Percentiles rank a stretch among this genome's conserved stretches.
Conservation (phyloP, 2,329 filamentous ascomycete species). For the Hortaea sp. region DNA sequence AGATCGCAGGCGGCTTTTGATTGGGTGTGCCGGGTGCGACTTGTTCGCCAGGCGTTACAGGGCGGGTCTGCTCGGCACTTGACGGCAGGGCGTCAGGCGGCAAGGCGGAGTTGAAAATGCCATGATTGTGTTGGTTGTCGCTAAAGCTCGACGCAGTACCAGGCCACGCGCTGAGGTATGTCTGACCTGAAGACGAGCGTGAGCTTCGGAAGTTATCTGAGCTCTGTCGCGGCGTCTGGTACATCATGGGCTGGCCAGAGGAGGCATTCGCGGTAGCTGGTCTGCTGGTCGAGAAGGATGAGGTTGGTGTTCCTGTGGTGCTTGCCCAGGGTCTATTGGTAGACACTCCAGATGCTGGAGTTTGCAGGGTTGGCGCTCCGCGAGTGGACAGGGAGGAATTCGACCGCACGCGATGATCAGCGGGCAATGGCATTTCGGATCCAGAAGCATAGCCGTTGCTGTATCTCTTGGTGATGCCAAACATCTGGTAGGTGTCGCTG, state of each 20-base stretch:
- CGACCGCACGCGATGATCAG: conserved; percentile 40
- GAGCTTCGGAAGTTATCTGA: conserved; percentile 12
- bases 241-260: conserved; percentile 3
- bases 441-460: conserved; percentile 52
- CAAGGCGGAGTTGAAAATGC: conserved; percentile 24
- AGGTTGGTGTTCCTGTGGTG: conserved; percentile 39
- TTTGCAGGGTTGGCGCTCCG: conserved; percentile 18
- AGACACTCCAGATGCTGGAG: conserved; percentile 35
- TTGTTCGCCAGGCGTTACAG: conserved; percentile 4
- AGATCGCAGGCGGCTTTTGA: conserved; percentile 50
- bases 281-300: conserved; percentile 27
- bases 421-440: conserved; percentile 5
- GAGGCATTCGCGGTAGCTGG: conserved; percentile 25
- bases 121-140: conserved; percentile 14
- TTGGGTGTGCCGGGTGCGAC: conserved; percentile 12
- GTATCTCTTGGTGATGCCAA: conserved; percentile 39
- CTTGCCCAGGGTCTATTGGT: conserved; percentile 15
- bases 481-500: conserved; percentile 24
- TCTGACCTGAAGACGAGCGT: conserved; percentile 21
- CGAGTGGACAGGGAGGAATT: conserved; percentile 45
- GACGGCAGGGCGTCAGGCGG: conserved; percentile 13
- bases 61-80: neutral
- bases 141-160: conserved; percentile 11
- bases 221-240: conserved; percentile 16
- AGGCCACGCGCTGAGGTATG: conserved; percentile 21